These are phyloP conservation scores for Wilcoxina mikolae DNA, from an alignment of 495 filamentous ascomycete genomes.

Conservation along the genomic window DNA sequence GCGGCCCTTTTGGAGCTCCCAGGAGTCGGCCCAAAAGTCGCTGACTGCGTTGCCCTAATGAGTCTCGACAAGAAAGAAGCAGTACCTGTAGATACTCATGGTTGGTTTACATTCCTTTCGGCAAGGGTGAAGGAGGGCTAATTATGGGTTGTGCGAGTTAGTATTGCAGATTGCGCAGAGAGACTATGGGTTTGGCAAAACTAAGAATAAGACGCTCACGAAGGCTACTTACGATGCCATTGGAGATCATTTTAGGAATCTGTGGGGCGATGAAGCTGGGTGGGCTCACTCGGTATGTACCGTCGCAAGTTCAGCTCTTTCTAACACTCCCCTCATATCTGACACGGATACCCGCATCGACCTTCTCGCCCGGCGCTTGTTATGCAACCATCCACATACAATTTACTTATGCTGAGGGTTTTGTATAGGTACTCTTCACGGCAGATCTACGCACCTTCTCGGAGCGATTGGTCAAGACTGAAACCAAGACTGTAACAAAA, in stretches of 20 bases:
- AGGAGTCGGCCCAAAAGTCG: slow-evolving; percentile 90
- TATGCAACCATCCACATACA: too few species aligned
- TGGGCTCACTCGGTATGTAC: slow-evolving; percentile 76
- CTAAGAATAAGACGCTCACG: slow-evolving; percentile 69
- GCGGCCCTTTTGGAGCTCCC: slow-evolving; percentile 59
- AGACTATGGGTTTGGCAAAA: slow-evolving; percentile 84
- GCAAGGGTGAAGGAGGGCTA: not conserved
- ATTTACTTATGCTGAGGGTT: not conserved
- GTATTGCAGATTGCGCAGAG: slow-evolving; percentile 96
- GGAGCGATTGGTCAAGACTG: slow-evolving; percentile 38
- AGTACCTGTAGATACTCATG: slow-evolving; percentile 92
- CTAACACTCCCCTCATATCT: not conserved
- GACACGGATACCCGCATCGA: not conserved
- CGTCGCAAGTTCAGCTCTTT: too few species aligned
- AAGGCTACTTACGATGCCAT: slow-evolving; percentile 81
- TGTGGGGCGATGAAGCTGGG: slow-evolving; percentile 89
- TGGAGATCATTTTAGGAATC: slow-evolving; percentile 70
- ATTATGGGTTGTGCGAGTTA: slow-evolving; percentile 19
- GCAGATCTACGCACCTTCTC: slow-evolving; percentile 81
- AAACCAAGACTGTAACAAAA: not conserved
- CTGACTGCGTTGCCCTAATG: slow-evolving; percentile 94
- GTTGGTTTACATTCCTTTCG: slow-evolving; percentile 32
- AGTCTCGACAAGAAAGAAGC: slow-evolving; percentile 92
- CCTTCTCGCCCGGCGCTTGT: too few species aligned
- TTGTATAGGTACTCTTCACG: slow-evolving; percentile 57